Conservation (phyloP, 352 stramenopile species). For the Thalassiosira livingstoniorum region DNA sequence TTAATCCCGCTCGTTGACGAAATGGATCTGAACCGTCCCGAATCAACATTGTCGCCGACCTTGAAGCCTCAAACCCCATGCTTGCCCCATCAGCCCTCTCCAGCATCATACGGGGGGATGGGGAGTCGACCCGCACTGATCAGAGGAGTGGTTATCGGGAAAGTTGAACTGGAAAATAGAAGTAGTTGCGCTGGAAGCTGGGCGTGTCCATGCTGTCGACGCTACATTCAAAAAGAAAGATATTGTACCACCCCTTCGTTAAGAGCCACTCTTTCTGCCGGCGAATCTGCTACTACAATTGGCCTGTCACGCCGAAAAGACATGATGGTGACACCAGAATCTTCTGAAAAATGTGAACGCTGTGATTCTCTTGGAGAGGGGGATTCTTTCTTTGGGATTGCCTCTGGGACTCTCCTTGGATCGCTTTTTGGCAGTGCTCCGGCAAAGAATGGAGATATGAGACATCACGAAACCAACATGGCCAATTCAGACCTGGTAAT, state of each 20-base stretch:
- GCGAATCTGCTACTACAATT: background rate
- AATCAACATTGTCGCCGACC: background rate
- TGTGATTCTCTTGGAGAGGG: no score
- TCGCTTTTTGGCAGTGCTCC: no score
- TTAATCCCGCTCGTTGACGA: constrained; percentile 25
- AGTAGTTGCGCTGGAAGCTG: background rate
- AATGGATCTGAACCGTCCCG: constrained; percentile 10
- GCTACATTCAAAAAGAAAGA: constrained; percentile 17
- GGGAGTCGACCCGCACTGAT: background rate
- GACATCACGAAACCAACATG: no score
- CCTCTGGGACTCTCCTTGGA: no score
- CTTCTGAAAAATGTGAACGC: background rate
- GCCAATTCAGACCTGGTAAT: background rate
- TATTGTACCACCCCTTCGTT: background rate
- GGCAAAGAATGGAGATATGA: no score
- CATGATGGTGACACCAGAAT: background rate
- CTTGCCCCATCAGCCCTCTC: background rate
- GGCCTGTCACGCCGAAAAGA: background rate
- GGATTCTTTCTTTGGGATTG: no score
- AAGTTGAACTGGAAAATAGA: background rate
- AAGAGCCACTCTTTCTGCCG: background rate
- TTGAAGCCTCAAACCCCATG: background rate
- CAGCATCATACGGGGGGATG: background rate
- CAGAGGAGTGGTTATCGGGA: constrained; percentile 17
- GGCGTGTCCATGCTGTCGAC: constrained; percentile 21